These are phyloP conservation scores for Dichotomocladium elegans DNA, from an alignment of 371 early-diverging fungal genomes.

Conservation along the genomic window DNA sequence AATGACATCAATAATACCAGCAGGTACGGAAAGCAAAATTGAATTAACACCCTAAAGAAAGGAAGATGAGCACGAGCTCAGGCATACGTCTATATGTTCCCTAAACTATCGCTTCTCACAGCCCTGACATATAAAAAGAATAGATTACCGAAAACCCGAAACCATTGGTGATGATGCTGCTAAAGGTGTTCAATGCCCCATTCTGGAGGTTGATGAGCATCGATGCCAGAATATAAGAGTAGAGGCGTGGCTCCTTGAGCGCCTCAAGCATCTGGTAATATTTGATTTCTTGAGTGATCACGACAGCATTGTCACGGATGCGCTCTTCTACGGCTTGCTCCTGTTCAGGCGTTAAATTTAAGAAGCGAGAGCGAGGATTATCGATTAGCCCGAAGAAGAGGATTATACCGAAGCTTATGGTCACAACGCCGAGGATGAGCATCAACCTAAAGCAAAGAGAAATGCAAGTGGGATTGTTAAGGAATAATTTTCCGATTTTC, in stretches of 20 bases:
- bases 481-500: background rate
- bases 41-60: conserved; percentile 6
- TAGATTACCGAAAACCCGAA: conserved; percentile 36
- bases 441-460: conserved; percentile 9
- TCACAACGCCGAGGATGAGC: conserved; percentile 27
- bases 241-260: conserved; percentile 21
- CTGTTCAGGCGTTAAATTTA: conserved; percentile 16
- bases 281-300: conserved; percentile 21
- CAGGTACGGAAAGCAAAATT: conserved; percentile 15
- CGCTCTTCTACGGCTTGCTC: conserved; percentile 19
- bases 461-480: background rate
- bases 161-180: conserved; percentile 29
- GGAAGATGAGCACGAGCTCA: background rate
- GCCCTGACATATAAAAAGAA: background rate
- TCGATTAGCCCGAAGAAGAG: conserved; percentile 22
- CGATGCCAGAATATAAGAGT: conserved; percentile 21
- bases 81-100: background rate
- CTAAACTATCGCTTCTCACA: background rate
- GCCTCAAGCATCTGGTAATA: conserved; percentile 25
- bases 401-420: conserved; percentile 11
- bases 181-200: conserved; percentile 32
- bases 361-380: conserved; percentile 13
- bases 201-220: conserved; percentile 35
- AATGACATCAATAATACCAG: conserved; percentile 9
- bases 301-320: conserved; percentile 25